A percentile compares a stretch with the other conserved stretches of the same genome.
Evolutionary conservation across 208 protist species (phyloP).

Genomic region (Balamuthia mandrillaris): DNA sequence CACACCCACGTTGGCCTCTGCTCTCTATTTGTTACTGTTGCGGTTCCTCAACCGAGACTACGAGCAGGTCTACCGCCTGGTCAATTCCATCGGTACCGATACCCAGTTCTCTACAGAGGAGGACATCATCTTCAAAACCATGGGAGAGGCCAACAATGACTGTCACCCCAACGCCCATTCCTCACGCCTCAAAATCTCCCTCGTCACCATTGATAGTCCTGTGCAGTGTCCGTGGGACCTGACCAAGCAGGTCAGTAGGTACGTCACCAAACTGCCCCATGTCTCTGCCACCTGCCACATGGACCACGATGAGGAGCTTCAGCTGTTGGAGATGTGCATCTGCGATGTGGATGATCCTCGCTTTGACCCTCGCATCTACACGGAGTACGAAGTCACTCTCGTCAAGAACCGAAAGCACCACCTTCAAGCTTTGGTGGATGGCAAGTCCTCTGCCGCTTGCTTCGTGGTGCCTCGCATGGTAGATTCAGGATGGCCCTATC

Average conservation of each 20-base stretch:
- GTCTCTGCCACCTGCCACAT: slow-evolving; percentile 76
- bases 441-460: slow-evolving; percentile 53
- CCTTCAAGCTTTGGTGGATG: slow-evolving; percentile 55
- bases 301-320: slow-evolving; percentile 24
- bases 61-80: slow-evolving; percentile 34
- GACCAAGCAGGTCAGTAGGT: slow-evolving; percentile 73
- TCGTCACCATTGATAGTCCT: slow-evolving; percentile 76
- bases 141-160: slow-evolving; percentile 57
- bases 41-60: slow-evolving; percentile 77
- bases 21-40: slow-evolving; percentile 86
- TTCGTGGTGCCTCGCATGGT: slow-evolving; percentile 18
- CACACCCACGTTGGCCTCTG: slow-evolving; percentile 79
- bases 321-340: slow-evolving; percentile 24
- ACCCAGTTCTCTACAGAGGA: slow-evolving; percentile 47
- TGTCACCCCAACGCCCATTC: slow-evolving; percentile 79
- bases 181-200: slow-evolving; percentile 80
- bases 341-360: slow-evolving; percentile 22
- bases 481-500: slow-evolving; percentile 35
- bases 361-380: slow-evolving; percentile 34
- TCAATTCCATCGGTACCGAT: slow-evolving; percentile 51
- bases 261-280: slow-evolving; percentile 79
- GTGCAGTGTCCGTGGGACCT: slow-evolving; percentile 76
- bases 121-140: slow-evolving; percentile 32
- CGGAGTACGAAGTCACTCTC: slow-evolving; percentile 41
- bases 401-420: slow-evolving; percentile 40